Conservation (phyloP, 2,329 filamentous ascomycete species). For the Dactylellina drechsleri region DNA sequence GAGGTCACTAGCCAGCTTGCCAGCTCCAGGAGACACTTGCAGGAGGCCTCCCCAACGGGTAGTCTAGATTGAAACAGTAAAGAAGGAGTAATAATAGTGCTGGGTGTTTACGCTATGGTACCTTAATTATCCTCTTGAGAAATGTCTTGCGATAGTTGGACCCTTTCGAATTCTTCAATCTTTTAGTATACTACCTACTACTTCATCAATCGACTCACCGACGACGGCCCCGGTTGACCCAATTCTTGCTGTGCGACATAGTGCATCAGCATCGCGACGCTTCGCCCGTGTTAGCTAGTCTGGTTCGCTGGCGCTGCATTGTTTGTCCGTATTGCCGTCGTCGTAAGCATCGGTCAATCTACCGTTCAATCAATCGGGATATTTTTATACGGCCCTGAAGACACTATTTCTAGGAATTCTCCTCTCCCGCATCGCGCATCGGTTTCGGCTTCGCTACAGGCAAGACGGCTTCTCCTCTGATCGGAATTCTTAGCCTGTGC, state of each 20-base stretch:
- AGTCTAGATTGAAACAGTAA: not conserved
- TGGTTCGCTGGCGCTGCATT: slow-evolving; percentile 15
- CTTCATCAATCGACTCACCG: too few species aligned
- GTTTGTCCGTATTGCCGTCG: slow-evolving; percentile 27
- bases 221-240: not conserved
- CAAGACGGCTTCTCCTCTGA: too few species aligned
- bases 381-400: too few species aligned
- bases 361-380: too few species aligned
- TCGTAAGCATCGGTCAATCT: not conserved
- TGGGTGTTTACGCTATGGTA: not conserved
- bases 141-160: not conserved
- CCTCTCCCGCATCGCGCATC: not conserved
- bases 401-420: too few species aligned
- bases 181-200: not conserved
- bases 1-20: too few species aligned
- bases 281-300: not conserved
- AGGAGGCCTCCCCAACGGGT: too few species aligned
- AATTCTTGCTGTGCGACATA: slow-evolving; percentile 13
- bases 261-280: not conserved
- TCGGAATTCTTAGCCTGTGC: too few species aligned
- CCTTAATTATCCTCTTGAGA: not conserved
- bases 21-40: too few species aligned
- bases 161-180: not conserved
- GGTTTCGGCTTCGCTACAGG: too few species aligned
- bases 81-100: not conserved